Percentiles rank a stretch among this genome's conserved stretches.
phyloP scores from a whole-genome alignment of 2,329 filamentous ascomycete genomes.

The Magnaporthiopsis poae region DNA sequence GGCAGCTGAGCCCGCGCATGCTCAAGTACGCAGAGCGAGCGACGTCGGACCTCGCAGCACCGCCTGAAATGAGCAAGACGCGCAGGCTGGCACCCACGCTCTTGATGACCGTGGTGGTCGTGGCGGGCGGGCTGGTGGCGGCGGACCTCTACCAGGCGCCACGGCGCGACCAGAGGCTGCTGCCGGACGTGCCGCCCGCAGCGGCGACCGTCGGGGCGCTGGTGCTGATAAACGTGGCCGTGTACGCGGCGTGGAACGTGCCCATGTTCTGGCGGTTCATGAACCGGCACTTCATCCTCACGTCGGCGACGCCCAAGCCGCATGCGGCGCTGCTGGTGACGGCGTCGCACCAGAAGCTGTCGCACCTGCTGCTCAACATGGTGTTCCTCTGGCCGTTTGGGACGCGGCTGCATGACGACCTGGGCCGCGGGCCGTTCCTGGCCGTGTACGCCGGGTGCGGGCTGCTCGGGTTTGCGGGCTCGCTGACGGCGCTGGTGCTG shows the following conservation, averaged over 20 bases:
- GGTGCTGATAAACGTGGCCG: conserved; percentile 47
- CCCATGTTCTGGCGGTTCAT: conserved; percentile 56
- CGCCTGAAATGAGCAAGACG: conserved; percentile 42
- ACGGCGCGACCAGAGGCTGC: conserved; percentile 37
- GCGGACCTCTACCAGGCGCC: conserved; percentile 35
- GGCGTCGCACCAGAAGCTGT: conserved; percentile 57
- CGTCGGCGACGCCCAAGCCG: conserved; percentile 55
- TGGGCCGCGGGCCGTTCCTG: conserved; percentile 59
- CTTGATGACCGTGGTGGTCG: conserved; percentile 31
- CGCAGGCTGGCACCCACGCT: conserved; percentile 47
- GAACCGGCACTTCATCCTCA: conserved; percentile 58
- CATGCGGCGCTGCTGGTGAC: conserved; percentile 51
- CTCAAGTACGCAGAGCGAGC: conserved; percentile 34
- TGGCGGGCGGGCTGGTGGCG: conserved; percentile 43
- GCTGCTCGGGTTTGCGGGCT: conserved; percentile 47
- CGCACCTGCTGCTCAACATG: conserved; percentile 58
- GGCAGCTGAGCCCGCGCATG: conserved; percentile 28
- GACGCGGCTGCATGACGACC: conserved; percentile 56
- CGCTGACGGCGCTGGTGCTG: conserved; percentile 41
- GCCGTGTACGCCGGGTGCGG: conserved; percentile 56
- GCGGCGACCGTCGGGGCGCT: conserved; percentile 55
- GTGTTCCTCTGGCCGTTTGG: conserved; percentile 56
- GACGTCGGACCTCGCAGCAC: conserved; percentile 39
- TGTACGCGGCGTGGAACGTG: conserved; percentile 51
- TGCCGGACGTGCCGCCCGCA: conserved; percentile 51